phyloP scores from a whole-genome alignment of 1,284 basidiomycete species.

The Coniferiporia weirii region DNA sequence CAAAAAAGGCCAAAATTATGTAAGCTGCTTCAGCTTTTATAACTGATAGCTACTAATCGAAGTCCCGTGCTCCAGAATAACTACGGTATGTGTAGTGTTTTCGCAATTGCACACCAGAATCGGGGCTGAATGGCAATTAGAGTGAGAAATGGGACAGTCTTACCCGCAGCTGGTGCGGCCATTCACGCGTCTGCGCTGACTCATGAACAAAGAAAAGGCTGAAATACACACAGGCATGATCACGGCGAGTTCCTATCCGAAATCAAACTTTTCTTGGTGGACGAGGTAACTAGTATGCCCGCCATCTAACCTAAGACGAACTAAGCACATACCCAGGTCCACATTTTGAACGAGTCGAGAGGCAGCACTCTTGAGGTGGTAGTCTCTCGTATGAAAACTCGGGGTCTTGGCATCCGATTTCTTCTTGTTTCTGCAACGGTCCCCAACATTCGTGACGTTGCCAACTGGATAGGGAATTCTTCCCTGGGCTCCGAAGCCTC shows the following conservation, averaged over 20 bases:
- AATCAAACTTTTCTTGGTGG: slow-evolving; percentile 79
- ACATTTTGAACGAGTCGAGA: slow-evolving; percentile 84
- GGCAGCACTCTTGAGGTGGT: slow-evolving; percentile 93
- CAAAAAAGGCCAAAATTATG: slow-evolving; percentile 74
- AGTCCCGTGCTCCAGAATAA: slow-evolving; percentile 45
- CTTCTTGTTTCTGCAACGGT: slow-evolving; percentile 91
- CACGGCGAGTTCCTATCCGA: slow-evolving; percentile 61
- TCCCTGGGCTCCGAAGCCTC: slow-evolving; percentile 32
- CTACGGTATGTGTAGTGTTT: slow-evolving; percentile 49
- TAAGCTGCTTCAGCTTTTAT: slow-evolving; percentile 27
- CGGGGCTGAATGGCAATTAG: slow-evolving; percentile 31
- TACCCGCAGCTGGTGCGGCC: slow-evolving; percentile 69
- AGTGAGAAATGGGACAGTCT: slow-evolving; percentile 95
- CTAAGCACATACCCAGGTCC: slow-evolving; percentile 52
- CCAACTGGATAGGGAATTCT: slow-evolving; percentile 76
- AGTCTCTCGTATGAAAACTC: slow-evolving; percentile 85
- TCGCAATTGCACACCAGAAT: too few species aligned
- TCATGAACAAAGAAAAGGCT: not conserved
- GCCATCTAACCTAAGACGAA: not conserved
- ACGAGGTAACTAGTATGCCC: slow-evolving; percentile 56
- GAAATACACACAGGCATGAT: slow-evolving; percentile 45
- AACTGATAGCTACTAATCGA: not conserved
- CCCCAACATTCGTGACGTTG: slow-evolving; percentile 90
- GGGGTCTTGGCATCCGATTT: slow-evolving; percentile 69
- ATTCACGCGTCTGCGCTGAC: not conserved